Evolutionary conservation across 2,329 filamentous ascomycete species (phyloP), one percentile per base, ranked within the genome.

Genomic region (Aspergillus sp.): DNA sequence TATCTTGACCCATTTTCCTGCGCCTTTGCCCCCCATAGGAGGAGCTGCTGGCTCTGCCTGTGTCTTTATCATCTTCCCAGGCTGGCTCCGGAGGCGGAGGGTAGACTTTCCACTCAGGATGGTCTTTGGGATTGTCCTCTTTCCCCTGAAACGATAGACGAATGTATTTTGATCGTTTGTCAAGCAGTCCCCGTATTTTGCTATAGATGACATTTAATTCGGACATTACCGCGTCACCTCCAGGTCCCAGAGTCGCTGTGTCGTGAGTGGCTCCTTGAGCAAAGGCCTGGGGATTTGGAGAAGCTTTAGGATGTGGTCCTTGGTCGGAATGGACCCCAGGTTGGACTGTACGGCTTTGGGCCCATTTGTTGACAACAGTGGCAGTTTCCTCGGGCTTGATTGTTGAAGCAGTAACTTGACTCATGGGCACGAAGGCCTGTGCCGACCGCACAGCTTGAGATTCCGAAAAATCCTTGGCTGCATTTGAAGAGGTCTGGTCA

Each of bases 21-120:
- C 70, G 83, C 60, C 80, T 83, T 6, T 73, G 69, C 28, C 73
- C 70, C 42, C 71, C 64, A 49, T 75, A 78, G 3, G 68, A 62
- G 50, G 55, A 47, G 45, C 64, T 58, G 48, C 63, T 52, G 45
- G 55, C 46, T 54, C 59, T 59, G 42, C 63, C 56, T 39, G 61
- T 49, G 53, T 73, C 70, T 48, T 75, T 76, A 33, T 77, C 78
- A 50, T 81, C 81, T 49, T 83, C 78, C 91, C 93, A 97, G 2
- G 88, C 87, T 10, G 93, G 93, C 59, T 94, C 87, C 4, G 91
- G 93, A 4, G 90, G 90, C 9, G 87, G 82, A 7, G 93, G 93
- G 59, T 97, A 97, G 40, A 98, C 88, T 45, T 79, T 77, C 91
- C 91, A 98, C 43, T 75, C 78, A 0, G 83, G 77, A 12, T 85